Conservation (phyloP, 495 filamentous ascomycete species). For the Aspergillus diversus region DNA sequence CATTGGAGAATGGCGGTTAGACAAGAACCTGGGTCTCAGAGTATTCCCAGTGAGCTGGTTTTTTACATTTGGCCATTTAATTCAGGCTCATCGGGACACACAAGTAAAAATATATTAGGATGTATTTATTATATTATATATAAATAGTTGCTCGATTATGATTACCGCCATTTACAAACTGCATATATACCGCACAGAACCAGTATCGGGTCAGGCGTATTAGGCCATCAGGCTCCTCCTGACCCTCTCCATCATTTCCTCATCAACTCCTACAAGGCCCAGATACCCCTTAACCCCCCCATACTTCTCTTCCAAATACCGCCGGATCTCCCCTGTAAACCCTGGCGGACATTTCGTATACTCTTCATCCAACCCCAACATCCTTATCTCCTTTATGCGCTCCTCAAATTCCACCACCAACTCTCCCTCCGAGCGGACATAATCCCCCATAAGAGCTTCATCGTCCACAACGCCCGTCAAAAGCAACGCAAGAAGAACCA, state of each 20-base stretch:
- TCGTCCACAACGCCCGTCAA: constrained; percentile 57
- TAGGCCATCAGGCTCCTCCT: constrained; percentile 28
- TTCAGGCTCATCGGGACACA: too few species aligned
- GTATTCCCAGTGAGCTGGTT: too few species aligned
- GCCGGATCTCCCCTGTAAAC: constrained; percentile 54
- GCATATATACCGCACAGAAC: constrained; percentile 1
- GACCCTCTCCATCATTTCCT: constrained; percentile 40
- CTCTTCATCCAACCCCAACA: constrained; percentile 67
- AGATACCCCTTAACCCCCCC: constrained; percentile 68
- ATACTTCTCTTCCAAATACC: constrained; percentile 58
- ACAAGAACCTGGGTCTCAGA: not conserved
- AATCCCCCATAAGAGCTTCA: constrained; percentile 66
- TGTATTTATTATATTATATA: constrained; percentile 2
- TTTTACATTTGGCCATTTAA: too few species aligned
- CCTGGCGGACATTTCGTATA: constrained; percentile 66
- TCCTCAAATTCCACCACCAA: constrained; percentile 61
- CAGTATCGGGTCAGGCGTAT: not conserved
- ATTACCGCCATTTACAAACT: not conserved
- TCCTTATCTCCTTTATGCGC: constrained; percentile 67
- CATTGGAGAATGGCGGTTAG: constrained; percentile 3
- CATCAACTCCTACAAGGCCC: constrained; percentile 56
- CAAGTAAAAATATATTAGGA: not conserved
- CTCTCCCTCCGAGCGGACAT: constrained; percentile 64
- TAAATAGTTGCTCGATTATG: not conserved
- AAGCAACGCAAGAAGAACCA: constrained; percentile 66